These are phyloP conservation scores for Tolypocladium ophioglossoides DNA, from an alignment of 2,329 filamentous ascomycete species.

Conservation along the genomic window DNA sequence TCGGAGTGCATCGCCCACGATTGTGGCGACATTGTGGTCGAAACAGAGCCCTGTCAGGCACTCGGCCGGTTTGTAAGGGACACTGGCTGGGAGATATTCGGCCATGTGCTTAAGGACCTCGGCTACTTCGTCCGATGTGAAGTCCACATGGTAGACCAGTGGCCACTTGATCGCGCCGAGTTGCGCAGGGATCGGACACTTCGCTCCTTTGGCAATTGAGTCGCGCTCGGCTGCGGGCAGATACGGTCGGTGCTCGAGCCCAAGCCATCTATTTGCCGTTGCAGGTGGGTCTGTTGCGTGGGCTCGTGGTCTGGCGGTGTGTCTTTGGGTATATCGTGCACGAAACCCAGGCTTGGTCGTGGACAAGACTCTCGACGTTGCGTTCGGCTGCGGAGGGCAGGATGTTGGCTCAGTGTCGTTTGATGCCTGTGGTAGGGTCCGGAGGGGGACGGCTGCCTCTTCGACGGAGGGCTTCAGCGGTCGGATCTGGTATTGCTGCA, in stretches of 20 bases:
- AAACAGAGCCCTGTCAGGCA: constrained; percentile 10
- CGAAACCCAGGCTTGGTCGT: not conserved
- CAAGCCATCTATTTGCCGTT: constrained; percentile 4
- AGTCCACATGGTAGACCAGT: constrained; percentile 34
- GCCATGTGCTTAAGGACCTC: constrained; percentile 6
- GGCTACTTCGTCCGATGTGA: constrained; percentile 26
- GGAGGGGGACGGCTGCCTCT: not conserved
- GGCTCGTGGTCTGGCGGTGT: not conserved
- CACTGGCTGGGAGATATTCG: constrained; percentile 2
- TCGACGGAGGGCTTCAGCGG: not conserved
- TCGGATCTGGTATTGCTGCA: constrained; percentile 1
- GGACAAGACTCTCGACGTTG: too few relatives aligned
- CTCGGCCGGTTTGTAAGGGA: constrained; percentile 7
- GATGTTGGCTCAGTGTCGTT: not conserved
- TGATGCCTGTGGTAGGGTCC: not conserved
- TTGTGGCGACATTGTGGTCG: constrained; percentile 11
- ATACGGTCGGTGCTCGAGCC: constrained; percentile 13
- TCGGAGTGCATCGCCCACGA: constrained; percentile 11
- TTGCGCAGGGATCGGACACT: constrained; percentile 1
- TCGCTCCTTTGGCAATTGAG: constrained; percentile 14
- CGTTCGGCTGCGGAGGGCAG: not conserved
- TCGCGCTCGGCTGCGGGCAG: constrained; percentile 14
- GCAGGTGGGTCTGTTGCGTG: not conserved
- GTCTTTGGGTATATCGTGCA: not conserved
- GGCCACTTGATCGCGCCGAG: constrained; percentile 3